phyloP scores from a whole-genome alignment of 768 basidiomycete genomes.

The Amanita exitialis region DNA sequence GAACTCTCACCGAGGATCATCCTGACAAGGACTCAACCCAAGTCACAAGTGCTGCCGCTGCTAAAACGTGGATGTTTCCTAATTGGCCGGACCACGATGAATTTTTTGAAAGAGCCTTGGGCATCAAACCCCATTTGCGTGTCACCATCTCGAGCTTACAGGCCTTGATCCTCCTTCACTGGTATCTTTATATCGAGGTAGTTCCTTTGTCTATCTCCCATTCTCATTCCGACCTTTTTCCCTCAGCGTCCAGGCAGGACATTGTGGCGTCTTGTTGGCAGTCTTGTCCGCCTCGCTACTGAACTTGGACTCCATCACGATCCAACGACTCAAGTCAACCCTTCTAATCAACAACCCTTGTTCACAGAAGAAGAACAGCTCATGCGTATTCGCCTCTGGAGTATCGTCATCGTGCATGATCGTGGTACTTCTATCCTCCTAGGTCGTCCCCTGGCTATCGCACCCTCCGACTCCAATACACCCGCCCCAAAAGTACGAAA shows the following conservation, averaged over 20 bases:
- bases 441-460: slow-evolving; percentile 75
- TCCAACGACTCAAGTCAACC: slow-evolving; percentile 51
- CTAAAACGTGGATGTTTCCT: slow-evolving; percentile 53
- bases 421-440: slow-evolving; percentile 83
- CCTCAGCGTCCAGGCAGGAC: slow-evolving; percentile 78
- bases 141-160: slow-evolving; percentile 79
- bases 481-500: slow-evolving; percentile 47
- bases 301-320: slow-evolving; percentile 86
- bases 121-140: slow-evolving; percentile 72
- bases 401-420: slow-evolving; percentile 77
- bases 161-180: slow-evolving; percentile 75
- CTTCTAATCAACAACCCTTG: slow-evolving; percentile 24
- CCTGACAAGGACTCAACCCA: slow-evolving; percentile 28
- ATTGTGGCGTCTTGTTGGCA: slow-evolving; percentile 82
- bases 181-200: slow-evolving; percentile 87
- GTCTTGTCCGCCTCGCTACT: slow-evolving; percentile 70
- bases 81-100: slow-evolving; percentile 79
- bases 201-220: slow-evolving; percentile 9
- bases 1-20: slow-evolving; percentile 38
- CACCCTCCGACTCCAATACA: slow-evolving; percentile 77
- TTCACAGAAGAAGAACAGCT: slow-evolving; percentile 75
- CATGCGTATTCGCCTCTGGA: slow-evolving; percentile 76
- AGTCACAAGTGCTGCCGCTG: slow-evolving; percentile 26
- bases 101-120: slow-evolving; percentile 72
- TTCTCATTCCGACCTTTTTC: slow-evolving; percentile 4